phyloP scores from a whole-genome alignment of 805 yeast genomes.

The Wickerhamiella australiensis region DNA sequence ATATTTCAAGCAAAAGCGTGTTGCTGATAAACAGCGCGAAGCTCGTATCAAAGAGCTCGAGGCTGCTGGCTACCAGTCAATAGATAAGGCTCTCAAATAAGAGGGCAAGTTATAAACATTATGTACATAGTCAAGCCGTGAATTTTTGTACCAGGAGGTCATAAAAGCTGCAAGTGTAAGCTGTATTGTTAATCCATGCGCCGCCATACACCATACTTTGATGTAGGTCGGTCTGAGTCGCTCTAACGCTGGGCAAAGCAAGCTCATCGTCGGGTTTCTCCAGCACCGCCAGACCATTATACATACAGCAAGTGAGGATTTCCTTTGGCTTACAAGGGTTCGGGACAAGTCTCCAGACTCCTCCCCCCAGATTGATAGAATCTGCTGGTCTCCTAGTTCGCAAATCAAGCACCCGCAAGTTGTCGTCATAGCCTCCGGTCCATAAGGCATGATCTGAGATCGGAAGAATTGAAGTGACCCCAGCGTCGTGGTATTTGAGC shows the following conservation, averaged over 20 bases:
- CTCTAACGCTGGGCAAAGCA: conserved; percentile 12
- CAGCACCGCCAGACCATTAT: conserved; percentile 76
- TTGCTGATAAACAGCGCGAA: conserved; percentile 58
- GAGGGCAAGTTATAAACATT: not conserved
- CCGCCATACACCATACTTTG: conserved; percentile 94
- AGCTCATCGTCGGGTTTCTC: conserved; percentile 19
- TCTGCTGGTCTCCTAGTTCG: conserved; percentile 37
- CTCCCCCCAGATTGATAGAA: conserved; percentile 62
- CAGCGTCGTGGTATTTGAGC: conserved; percentile 69
- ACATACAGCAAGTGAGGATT: conserved; percentile 82
- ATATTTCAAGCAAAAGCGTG: conserved; percentile 83
- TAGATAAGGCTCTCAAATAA: conserved; percentile 15
- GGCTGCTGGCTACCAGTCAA: conserved; percentile 39
- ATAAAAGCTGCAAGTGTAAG: conserved; percentile 84
- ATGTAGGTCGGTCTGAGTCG: conserved; percentile 33
- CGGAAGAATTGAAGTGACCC: conserved; percentile 71
- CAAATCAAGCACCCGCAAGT: conserved; percentile 55
- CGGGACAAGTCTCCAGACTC: conserved; percentile 87
- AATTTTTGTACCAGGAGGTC: conserved; percentile 57
- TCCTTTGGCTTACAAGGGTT: conserved; percentile 27
- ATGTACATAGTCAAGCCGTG: conserved; percentile 6
- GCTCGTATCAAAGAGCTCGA: conserved; percentile 58
- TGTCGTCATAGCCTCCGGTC: conserved; percentile 92
- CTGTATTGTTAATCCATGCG: conserved; percentile 52
- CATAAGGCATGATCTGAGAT: conserved; percentile 34